Conservation (phyloP, 2,329 filamentous ascomycete genomes). For the Cladosporium austrohemisphaericum region DNA sequence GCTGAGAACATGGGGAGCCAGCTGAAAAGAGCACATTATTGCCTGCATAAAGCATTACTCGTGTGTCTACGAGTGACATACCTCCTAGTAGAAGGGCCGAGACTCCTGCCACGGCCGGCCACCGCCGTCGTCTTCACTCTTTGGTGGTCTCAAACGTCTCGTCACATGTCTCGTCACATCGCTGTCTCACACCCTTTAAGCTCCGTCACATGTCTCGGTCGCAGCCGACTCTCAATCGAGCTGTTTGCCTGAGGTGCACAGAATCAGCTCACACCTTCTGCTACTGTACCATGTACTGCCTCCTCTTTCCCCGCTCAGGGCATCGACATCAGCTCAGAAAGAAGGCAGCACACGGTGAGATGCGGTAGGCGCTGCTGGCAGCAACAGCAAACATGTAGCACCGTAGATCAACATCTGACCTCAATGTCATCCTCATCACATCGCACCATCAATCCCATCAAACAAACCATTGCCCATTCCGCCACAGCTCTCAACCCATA, state of each 20-base stretch:
- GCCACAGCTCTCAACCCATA: conserved; percentile 9
- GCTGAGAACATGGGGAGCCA: too few species aligned
- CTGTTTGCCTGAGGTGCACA: neutral
- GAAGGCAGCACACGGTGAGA: neutral
- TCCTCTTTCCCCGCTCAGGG: conserved; percentile 11
- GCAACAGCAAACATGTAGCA: conserved; percentile 7
- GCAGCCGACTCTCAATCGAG: neutral
- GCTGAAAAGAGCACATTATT: neutral
- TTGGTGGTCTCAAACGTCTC: neutral
- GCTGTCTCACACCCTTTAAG: conserved; percentile 1
- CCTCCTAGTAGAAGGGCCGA: conserved; percentile 8
- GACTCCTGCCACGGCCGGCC: conserved; percentile 8
- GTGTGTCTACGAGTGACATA: conserved; percentile 1
- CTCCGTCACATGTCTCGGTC: conserved; percentile 7
- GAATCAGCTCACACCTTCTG: neutral
- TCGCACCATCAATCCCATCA: neutral
- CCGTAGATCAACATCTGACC: neutral
- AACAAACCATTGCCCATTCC: conserved; percentile 8
- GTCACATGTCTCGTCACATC: conserved; percentile 7
- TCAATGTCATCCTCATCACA: conserved; percentile 2
- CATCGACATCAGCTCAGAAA: conserved; percentile 7
- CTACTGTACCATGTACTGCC: neutral
- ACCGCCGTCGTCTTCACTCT: neutral
- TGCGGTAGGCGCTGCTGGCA: conserved; percentile 3
- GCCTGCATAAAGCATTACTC: neutral